Evolutionary conservation across 164 flowering plant species (phyloP).

Genomic region (Brasenia schreberi): DNA sequence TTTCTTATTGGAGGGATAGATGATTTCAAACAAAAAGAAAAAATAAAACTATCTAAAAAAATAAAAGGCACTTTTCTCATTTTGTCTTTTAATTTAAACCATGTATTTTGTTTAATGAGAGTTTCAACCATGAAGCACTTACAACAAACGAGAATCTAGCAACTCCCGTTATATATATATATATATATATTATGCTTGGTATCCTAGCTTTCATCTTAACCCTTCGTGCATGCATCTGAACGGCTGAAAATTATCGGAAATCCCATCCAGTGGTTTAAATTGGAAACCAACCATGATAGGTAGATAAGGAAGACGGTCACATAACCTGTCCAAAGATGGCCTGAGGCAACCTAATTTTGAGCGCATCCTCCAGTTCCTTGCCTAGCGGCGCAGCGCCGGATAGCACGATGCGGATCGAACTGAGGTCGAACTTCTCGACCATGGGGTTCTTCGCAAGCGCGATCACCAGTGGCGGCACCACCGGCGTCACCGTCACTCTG

Average conservation of each 20-base stretch:
- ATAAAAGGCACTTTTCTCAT: too few species aligned
- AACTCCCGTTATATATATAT: too few species aligned
- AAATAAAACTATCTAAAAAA: too few species aligned
- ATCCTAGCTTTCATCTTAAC: too few species aligned
- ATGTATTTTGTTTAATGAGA: too few species aligned
- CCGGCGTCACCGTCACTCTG: conserved; percentile 42
- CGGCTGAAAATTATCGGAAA: background rate
- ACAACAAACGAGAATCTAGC: too few species aligned
- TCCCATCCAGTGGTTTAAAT: background rate
- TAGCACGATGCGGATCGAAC: conserved; percentile 44
- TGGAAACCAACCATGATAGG: background rate
- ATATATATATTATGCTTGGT: too few species aligned
- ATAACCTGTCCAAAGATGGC: conserved; percentile 58
- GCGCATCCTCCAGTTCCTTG: conserved; percentile 55
- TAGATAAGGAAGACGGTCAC: background rate
- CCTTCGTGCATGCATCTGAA: too few species aligned
- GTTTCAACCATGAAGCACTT: too few species aligned
- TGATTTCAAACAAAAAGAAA: too few species aligned
- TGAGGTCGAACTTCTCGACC: conserved; percentile 39
- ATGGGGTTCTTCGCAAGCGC: conserved; percentile 55
- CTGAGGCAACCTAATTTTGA: conserved; percentile 36
- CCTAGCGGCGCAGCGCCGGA: conserved; percentile 84
- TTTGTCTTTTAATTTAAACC: too few species aligned
- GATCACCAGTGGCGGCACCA: conserved; percentile 73
- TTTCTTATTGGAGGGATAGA: too few species aligned